Evolutionary conservation across 495 filamentous ascomycete species (phyloP).

Genomic region (Ascodesmis nigricans): DNA sequence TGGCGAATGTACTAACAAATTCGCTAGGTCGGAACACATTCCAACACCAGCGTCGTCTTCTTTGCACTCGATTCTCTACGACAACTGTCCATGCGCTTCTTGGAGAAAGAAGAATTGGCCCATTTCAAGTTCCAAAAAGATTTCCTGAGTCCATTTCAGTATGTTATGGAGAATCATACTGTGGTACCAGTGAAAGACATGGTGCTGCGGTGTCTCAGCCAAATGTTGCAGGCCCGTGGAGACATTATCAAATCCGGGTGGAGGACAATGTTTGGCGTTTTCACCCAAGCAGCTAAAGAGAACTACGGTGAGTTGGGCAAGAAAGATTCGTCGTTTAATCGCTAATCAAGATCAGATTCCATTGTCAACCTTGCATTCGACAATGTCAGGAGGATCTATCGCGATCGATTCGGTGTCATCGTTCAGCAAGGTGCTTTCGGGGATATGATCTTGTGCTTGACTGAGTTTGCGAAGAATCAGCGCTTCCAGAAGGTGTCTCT

Average conservation of each 20-base stretch:
- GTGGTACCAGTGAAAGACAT: conserved; percentile 90
- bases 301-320: conserved; percentile 51
- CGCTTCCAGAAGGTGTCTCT: conserved; percentile 95
- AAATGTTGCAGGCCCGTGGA: conserved; percentile 94
- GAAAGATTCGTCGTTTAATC: no score
- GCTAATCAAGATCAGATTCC: conserved; percentile 37
- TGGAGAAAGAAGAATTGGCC: conserved; percentile 92
- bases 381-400: conserved; percentile 94
- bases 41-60: conserved; percentile 86
- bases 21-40: conserved; percentile 59
- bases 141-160: conserved; percentile 93
- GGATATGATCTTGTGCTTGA: conserved; percentile 85
- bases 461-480: conserved; percentile 94
- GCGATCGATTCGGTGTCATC: conserved; percentile 84
- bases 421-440: conserved; percentile 93
- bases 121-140: conserved; percentile 99
- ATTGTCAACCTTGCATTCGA: conserved; percentile 95
- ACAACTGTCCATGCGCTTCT: conserved; percentile 91
- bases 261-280: conserved; percentile 98
- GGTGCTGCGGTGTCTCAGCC: conserved; percentile 87
- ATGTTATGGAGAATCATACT: conserved; percentile 81
- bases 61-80: conserved; percentile 88
- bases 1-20: conserved; percentile 2
- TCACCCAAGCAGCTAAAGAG: conserved; percentile 83
- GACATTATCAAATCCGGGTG: conserved; percentile 93